phyloP scores from a whole-genome alignment of 257 asterid genomes.

The Scutellaria minor region DNA sequence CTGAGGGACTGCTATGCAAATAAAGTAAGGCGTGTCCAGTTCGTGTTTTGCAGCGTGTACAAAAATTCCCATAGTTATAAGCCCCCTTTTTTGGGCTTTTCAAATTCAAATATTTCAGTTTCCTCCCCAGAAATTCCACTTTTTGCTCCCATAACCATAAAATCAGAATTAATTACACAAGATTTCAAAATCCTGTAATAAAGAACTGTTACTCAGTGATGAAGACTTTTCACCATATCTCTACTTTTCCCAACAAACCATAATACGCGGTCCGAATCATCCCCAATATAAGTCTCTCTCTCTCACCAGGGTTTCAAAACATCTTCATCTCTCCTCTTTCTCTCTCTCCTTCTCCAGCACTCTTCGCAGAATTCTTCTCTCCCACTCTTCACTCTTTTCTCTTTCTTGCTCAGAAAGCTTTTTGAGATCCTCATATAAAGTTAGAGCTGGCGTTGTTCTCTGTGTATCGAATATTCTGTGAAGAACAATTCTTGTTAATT shows the following conservation, averaged over 20 bases:
- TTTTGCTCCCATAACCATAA: not conserved
- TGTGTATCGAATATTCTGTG: too few species aligned
- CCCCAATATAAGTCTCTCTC: conserved; percentile 42
- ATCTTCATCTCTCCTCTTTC: conserved; percentile 9
- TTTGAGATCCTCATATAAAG: too few species aligned
- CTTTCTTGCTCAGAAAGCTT: too few species aligned
- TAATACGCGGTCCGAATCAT: conserved; percentile 52
- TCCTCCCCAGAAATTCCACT: conserved; percentile 20
- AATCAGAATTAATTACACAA: not conserved
- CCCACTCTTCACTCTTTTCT: conserved; percentile 12
- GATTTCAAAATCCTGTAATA: conserved; percentile 8
- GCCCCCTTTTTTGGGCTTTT: conserved; percentile 21
- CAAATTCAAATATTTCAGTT: conserved; percentile 3
- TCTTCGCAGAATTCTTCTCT: not conserved
- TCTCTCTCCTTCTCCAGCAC: conserved; percentile 20
- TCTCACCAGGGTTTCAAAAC: conserved; percentile 47
- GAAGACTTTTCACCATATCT: conserved; percentile 30
- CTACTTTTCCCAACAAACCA: conserved; percentile 37
- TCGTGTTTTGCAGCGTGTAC: conserved; percentile 49
- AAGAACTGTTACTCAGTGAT: conserved; percentile 21
- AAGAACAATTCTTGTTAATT: too few species aligned
- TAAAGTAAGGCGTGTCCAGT: conserved; percentile 39
- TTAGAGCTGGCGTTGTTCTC: too few species aligned
- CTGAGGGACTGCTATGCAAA: conserved; percentile 14
- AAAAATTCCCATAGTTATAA: not conserved